Conservation (phyloP, 2,329 filamentous ascomycete genomes). For the Elsinoe australis region DNA sequence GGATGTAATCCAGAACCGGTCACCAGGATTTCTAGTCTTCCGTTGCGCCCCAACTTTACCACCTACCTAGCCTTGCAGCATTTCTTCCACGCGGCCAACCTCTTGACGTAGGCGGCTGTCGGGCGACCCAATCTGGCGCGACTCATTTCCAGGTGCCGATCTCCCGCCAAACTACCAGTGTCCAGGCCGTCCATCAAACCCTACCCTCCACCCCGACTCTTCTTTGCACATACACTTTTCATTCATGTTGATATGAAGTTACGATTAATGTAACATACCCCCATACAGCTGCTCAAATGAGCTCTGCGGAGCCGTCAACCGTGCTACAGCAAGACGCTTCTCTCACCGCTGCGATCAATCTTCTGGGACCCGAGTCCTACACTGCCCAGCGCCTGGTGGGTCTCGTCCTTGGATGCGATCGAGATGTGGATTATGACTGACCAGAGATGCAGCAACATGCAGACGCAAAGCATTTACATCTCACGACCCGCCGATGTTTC, state of each 20-base stretch:
- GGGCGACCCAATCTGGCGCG: background rate
- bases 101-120: constrained; percentile 13
- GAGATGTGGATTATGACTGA: background rate
- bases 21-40: too few species aligned
- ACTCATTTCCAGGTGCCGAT: constrained; percentile 11
- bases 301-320: constrained; percentile 6
- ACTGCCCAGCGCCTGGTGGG: constrained; percentile 20
- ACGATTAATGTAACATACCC: constrained; percentile 14
- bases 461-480: constrained; percentile 53
- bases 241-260: background rate
- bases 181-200: background rate
- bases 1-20: background rate
- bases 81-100: constrained; percentile 3
- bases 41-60: background rate
- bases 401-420: constrained; percentile 2
- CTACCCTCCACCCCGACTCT: background rate
- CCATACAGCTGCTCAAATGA: constrained; percentile 5
- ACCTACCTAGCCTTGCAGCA: background rate
- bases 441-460: constrained; percentile 47
- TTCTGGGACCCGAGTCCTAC: constrained; percentile 19
- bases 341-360: constrained; percentile 18
- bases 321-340: constrained; percentile 17
- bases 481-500: constrained; percentile 55
- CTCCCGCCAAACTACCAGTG: background rate
- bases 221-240: constrained; percentile 3